Evolutionary conservation across 2,329 filamentous ascomycete species (phyloP), one percentile per base, ranked within the genome.

Genomic region (Xylaria sp.): DNA sequence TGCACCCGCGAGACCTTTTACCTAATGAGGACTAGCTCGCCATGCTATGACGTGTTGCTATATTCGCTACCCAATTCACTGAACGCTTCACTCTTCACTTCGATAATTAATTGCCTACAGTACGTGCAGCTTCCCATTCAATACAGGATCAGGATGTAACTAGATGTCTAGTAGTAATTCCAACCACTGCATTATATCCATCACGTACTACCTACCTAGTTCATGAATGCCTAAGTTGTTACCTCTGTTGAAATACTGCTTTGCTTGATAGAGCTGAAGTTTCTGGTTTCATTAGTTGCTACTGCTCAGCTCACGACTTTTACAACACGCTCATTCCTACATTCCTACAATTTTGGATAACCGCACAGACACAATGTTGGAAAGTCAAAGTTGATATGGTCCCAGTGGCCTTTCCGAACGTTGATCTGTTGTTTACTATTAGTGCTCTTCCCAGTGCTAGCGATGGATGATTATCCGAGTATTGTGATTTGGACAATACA

Each of bases 21-120:
- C 63, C 59, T 13, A 57, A 67, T 63, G 4, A 1, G 49, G 49
- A 44, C 59, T 71, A 69, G 62, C 44, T 31, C 31, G 13, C 2
- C 10, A 33, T 4, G 4, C 33, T 60, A 69, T 67, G 67, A 67
- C 67, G 64, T 69, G 42, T 17, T 28, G 33, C 40, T 36, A 40
- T 49, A 49, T 17, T 26, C 26, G 23, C 11, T 28, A 13, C 10
- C 15, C 23, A 6, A 26, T 48, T 48, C 20, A 26, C 10, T 40
- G 15, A 40, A 40, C 5, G 38, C 15, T 40, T 40, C 11, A 38
- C 36, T 9, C 33, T 38, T 38, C 10, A 11, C 10, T 38, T 33
- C 33, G 2, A 23, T 23, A 23, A 23, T 23, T 23, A 23, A 23
- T 23, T 23, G 23, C 23, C 23, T 23, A 23, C 23, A 23, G 23